These are phyloP conservation scores for Talaromyces sp. DNA, from an alignment of 2,329 filamentous ascomycete genomes.

Conservation along the genomic window DNA sequence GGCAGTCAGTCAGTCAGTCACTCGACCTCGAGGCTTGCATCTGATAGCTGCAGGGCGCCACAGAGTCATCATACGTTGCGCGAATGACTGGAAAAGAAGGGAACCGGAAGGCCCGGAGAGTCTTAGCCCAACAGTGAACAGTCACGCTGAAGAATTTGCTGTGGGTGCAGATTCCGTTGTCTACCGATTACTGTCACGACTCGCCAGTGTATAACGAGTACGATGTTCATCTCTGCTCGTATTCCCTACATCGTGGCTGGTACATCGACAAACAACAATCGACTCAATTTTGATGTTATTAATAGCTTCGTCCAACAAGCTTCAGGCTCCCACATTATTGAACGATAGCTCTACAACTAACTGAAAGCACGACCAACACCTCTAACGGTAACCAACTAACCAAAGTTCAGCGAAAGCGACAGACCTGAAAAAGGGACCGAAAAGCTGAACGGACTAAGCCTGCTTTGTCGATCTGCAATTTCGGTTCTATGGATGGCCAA, in stretches of 20 bases:
- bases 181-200: background rate
- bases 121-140: background rate
- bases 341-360: background rate
- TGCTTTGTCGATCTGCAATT: conserved; percentile 17
- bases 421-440: background rate
- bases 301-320: background rate
- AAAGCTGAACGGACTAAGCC: conserved; percentile 2
- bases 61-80: conserved; percentile 8
- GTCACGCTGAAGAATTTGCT: conserved; percentile 5
- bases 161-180: background rate
- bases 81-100: background rate
- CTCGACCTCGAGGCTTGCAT: background rate
- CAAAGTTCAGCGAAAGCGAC: background rate
- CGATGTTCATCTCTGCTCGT: background rate
- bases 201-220: background rate
- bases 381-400: background rate
- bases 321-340: conserved; percentile 6
- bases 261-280: background rate
- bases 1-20: background rate
- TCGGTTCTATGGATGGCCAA: background rate
- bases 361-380: background rate
- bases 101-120: background rate
- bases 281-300: background rate
- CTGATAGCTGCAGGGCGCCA: background rate
- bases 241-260: background rate